phyloP scores from a whole-genome alignment of 2,329 filamentous ascomycete genomes.

The Fusarium sp. region DNA sequence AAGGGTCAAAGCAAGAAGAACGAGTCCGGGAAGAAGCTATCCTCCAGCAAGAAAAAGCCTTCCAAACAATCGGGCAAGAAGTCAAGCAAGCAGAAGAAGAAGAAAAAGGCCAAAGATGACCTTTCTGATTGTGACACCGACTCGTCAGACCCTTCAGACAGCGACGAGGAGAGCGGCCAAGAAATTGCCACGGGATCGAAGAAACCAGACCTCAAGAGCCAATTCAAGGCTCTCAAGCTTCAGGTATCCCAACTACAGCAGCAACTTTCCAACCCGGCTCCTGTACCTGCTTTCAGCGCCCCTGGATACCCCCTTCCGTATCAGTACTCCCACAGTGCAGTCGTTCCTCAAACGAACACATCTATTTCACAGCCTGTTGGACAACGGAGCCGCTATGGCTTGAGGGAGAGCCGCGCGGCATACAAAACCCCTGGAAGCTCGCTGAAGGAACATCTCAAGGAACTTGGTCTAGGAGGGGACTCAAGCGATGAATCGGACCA shows the following conservation, averaged over 20 bases:
- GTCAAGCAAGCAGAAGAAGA: conserved; percentile 23
- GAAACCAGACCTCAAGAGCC: conserved; percentile 40
- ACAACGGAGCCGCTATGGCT: background rate
- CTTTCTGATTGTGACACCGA: conserved; percentile 32
- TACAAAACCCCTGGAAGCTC: background rate
- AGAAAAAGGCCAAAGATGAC: conserved; percentile 1
- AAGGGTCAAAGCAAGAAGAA: conserved; percentile 25
- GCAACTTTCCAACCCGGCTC: conserved; percentile 27
- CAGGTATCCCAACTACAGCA: conserved; percentile 44
- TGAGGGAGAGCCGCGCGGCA: background rate
- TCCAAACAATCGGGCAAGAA: conserved; percentile 14
- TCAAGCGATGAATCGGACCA: conserved; percentile 8
- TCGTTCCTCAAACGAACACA: background rate
- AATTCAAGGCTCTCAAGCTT: conserved; percentile 47
- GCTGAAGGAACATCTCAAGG: background rate
- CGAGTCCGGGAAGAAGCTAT: conserved; percentile 4
- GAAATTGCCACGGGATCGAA: conserved; percentile 15
- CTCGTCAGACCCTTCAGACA: conserved; percentile 38
- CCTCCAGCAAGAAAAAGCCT: conserved; percentile 23
- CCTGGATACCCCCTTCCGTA: conserved; percentile 4
- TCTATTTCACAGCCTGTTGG: background rate
- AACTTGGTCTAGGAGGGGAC: background rate
- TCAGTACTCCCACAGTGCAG: background rate
- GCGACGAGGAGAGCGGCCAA: conserved; percentile 32
- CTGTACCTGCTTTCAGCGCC: background rate